phyloP scores from a whole-genome alignment of 805 yeast genomes.

The Torulaspora franciscae region DNA sequence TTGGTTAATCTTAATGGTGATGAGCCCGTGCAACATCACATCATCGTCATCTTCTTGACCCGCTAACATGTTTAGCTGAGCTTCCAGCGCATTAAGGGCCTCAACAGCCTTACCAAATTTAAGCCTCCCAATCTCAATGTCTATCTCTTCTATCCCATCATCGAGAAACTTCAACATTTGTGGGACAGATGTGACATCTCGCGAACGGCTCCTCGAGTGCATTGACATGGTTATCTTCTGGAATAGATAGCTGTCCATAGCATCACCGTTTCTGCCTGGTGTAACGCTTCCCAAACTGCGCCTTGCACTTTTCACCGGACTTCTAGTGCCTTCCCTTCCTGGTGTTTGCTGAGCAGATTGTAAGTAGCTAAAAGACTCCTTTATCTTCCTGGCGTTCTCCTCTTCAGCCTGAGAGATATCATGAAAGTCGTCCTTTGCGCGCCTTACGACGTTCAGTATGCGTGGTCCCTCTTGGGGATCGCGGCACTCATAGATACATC shows the following conservation, averaged over 20 bases:
- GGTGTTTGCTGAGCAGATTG: conserved; percentile 35
- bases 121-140: conserved; percentile 59
- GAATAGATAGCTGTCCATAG: conserved; percentile 37
- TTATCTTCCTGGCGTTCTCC: conserved; percentile 40
- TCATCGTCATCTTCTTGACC: conserved; percentile 30
- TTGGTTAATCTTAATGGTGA: conserved; percentile 33
- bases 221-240: conserved; percentile 58
- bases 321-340: conserved; percentile 27
- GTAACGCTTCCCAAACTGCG: conserved; percentile 23
- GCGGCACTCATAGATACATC: conserved; percentile 25
- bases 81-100: conserved; percentile 34
- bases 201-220: conserved; percentile 54
- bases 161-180: conserved; percentile 51
- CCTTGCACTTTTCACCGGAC: conserved; percentile 37
- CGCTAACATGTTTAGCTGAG: conserved; percentile 17
- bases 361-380: conserved; percentile 44
- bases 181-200: conserved; percentile 42
- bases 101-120: conserved; percentile 45
- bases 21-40: conserved; percentile 30
- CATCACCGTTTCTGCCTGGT: conserved; percentile 17
- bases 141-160: conserved; percentile 63
- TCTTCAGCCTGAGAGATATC: conserved; percentile 51
- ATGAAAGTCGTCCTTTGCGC: conserved; percentile 57
- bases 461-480: conserved; percentile 33
- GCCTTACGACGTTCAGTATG: conserved; percentile 50